phyloP scores from a whole-genome alignment of 495 filamentous ascomycete species.

The Peziza echinospora region DNA sequence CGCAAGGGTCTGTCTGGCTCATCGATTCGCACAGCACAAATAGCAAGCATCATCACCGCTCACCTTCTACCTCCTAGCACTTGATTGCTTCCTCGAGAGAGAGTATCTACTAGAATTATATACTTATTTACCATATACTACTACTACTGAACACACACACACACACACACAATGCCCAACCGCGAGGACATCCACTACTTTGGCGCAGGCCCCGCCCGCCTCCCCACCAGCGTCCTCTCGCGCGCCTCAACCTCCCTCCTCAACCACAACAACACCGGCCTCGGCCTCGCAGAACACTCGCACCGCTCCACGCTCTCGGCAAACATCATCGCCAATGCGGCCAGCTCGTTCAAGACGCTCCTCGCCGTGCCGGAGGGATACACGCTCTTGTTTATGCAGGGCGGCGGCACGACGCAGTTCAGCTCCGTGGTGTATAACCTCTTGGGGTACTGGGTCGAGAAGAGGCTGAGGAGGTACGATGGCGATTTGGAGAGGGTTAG shows the following conservation, averaged over 20 bases:
- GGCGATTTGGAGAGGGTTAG: constrained; percentile 33
- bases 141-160: not conserved
- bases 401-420: constrained; percentile 36
- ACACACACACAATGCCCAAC: constrained; percentile 25
- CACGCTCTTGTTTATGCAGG: constrained; percentile 17
- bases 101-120: no score
- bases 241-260: constrained; percentile 51
- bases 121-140: no score
- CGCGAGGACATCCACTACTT: constrained; percentile 53
- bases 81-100: no score
- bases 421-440: constrained; percentile 24
- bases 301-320: constrained; percentile 64
- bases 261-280: constrained; percentile 60
- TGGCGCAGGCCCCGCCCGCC: constrained; percentile 65
- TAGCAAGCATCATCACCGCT: no score
- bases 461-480: constrained; percentile 24
- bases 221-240: constrained; percentile 59
- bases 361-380: constrained; percentile 19
- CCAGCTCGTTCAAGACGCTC: constrained; percentile 11
- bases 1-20: no score
- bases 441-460: constrained; percentile 58
- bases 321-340: constrained; percentile 26
- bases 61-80: no score
- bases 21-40: no score
- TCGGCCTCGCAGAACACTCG: constrained; percentile 68